phyloP scores from a whole-genome alignment of 2,329 filamentous ascomycete species.

The Phoma sp. region DNA sequence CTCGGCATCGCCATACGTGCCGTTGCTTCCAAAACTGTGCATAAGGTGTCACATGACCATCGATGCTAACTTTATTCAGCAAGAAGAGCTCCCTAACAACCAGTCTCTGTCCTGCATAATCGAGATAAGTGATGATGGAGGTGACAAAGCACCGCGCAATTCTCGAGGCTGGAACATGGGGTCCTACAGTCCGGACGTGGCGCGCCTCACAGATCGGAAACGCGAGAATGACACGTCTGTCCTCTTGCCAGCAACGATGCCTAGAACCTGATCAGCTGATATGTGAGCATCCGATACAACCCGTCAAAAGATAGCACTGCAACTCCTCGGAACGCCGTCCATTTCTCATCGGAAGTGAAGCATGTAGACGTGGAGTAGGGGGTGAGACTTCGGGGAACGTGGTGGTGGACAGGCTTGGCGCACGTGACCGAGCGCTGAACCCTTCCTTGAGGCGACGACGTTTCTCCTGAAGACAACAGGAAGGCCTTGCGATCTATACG shows the following conservation, averaged over 20 bases:
- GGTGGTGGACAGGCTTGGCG: no score
- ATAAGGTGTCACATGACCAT: not conserved
- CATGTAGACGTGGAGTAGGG: not conserved
- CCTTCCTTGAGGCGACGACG: not conserved
- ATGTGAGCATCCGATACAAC: not conserved
- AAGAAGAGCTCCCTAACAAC: not conserved
- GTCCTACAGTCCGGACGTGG: conserved; percentile 5
- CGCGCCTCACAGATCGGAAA: conserved; percentile 17
- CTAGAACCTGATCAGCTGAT: not conserved
- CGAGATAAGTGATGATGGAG: no score
- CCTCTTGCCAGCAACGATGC: conserved; percentile 1
- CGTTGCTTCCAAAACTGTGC: not conserved
- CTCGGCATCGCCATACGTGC: not conserved
- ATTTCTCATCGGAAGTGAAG: not conserved
- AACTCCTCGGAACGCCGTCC: not conserved
- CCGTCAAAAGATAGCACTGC: not conserved
- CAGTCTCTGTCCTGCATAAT: not conserved
- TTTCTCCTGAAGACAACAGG: not conserved
- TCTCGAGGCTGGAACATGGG: conserved; percentile 3
- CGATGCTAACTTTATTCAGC: not conserved
- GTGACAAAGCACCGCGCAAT: conserved; percentile 1
- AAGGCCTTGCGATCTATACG: not conserved
- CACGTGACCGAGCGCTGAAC: not conserved
- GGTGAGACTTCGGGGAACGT: not conserved
- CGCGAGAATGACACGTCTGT: conserved; percentile 15